Evolutionary conservation across 2,329 filamentous ascomycete genomes (phyloP), one percentile per base, ranked within the genome.

Genomic region (Purpureocillium lavendulum): DNA sequence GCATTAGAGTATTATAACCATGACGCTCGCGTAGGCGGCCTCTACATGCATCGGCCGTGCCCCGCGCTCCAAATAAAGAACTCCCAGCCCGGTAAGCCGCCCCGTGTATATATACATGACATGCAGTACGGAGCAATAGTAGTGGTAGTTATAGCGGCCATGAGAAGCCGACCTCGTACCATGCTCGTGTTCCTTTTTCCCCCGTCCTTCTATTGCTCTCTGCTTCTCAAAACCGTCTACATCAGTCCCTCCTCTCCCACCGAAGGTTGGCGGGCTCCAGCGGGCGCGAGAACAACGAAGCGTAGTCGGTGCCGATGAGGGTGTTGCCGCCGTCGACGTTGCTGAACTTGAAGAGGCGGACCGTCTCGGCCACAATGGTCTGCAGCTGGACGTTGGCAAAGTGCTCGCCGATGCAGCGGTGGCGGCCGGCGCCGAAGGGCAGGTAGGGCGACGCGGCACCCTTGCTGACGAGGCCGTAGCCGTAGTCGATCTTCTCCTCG

Each of bases 361-460:
- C 84, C 48, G 89, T 67, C 42, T 80, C 80, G 37, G 82, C 87
- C 11, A 82, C 69, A 49, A 97, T 94, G 33, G 87, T 88, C 58
- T 89, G 83, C 46, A 97, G 71, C 66, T 97, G 90, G 42, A 94
- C 73, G 59, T 94, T 94, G 50, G 90, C 90, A 61, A 96, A 97
- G 56, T 95, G 87, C 71, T 97, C 90, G 49, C 90, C 90, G 56
- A 97, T 96, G 65, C 90, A 97, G 49, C 90, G 75, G 65, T 97
- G 90, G 50, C 90, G 75, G 32, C 90, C 90, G 24, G 89, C 90
- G 42, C 90, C 90, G 57, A 97, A 97, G 2, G 90, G 90, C 35
- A 97, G 77, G 61, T 96, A 97, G 1, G 90, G 89, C 38, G 85
- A 94, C 43, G 78, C 79, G 12, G 87, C 82, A 40, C 90, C 90